Percentiles rank a stretch among this genome's conserved stretches.
These are phyloP conservation scores for Yamadazyma kanchanaburiensis DNA, from an alignment of 1,139 yeast species.

Conservation along the genomic window DNA sequence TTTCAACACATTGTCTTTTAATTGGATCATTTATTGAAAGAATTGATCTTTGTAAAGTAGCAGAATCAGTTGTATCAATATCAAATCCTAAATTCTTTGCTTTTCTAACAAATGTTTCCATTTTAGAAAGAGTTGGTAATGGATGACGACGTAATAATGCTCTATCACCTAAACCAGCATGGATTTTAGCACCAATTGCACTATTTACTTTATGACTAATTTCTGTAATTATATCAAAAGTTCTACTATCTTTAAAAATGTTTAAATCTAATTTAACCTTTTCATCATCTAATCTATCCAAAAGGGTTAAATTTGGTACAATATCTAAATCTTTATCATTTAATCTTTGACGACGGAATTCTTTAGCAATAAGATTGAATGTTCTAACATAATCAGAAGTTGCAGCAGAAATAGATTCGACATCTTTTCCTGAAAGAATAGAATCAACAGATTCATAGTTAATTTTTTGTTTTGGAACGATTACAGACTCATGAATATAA, in stretches of 20 bases:
- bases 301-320: constrained; percentile 59
- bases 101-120: constrained; percentile 75
- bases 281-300: constrained; percentile 86
- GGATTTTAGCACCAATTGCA: constrained; percentile 80
- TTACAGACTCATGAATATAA: constrained; percentile 71
- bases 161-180: constrained; percentile 71
- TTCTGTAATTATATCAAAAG: constrained; percentile 66
- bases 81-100: constrained; percentile 63
- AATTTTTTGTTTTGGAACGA: constrained; percentile 58
- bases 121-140: constrained; percentile 76
- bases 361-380: constrained; percentile 61
- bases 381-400: constrained; percentile 67
- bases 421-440: constrained; percentile 34
- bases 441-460: constrained; percentile 52
- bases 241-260: constrained; percentile 61
- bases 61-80: constrained; percentile 73
- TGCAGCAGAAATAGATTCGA: constrained; percentile 47
- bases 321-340: constrained; percentile 47
- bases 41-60: constrained; percentile 70
- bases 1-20: constrained; percentile 73
- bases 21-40: constrained; percentile 60
- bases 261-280: constrained; percentile 68
- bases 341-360: constrained; percentile 71
- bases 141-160: constrained; percentile 88
- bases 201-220: constrained; percentile 77